Conservation (phyloP, 345 rosid genomes). For the Trapa incisa region DNA sequence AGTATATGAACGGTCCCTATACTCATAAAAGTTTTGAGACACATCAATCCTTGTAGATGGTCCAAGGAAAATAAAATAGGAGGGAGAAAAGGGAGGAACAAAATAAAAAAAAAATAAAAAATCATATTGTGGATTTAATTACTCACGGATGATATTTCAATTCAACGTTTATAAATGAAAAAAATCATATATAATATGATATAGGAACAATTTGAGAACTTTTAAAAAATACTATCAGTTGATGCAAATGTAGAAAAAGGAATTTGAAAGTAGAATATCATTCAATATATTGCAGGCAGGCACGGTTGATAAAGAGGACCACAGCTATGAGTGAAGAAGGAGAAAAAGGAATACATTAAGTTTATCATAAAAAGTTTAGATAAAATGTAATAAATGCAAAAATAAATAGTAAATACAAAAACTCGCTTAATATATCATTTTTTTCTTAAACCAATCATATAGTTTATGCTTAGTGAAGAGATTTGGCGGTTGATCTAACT, state of each 20-base stretch:
- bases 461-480: too few relatives aligned
- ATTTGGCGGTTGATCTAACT: too few relatives aligned
- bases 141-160: too few relatives aligned
- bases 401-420: neutral
- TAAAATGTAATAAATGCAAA: neutral
- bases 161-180: too few relatives aligned
- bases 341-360: neutral
- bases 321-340: slow-evolving; percentile 2
- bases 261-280: neutral
- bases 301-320: slow-evolving; percentile 2
- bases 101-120: neutral
- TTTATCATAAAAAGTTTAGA: neutral
- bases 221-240: too few relatives aligned
- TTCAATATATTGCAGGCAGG: neutral
- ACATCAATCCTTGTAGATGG: slow-evolving; percentile 2
- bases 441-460: too few relatives aligned
- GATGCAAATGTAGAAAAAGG: neutral
- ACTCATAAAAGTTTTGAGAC: neutral
- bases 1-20: slow-evolving; percentile 1
- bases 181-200: too few relatives aligned
- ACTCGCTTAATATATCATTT: too few relatives aligned
- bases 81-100: neutral
- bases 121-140: too few relatives aligned
- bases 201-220: too few relatives aligned
- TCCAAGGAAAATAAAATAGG: neutral